Evolutionary conservation across 495 filamentous ascomycete species (phyloP), one percentile per base, ranked within the genome.

Genomic region (Terfezia claveryi): DNA sequence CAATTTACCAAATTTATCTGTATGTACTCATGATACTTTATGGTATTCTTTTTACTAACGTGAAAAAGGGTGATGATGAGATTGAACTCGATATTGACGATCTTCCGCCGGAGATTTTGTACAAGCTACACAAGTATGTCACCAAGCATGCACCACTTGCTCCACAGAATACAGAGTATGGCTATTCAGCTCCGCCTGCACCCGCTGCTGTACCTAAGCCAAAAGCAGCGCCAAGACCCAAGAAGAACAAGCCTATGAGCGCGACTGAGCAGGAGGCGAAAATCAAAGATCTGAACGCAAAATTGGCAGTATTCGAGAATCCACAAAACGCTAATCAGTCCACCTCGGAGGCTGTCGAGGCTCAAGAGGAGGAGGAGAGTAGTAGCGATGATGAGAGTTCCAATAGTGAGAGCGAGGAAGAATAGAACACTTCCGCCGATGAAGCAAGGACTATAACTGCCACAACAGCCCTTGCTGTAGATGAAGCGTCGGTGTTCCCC

Each of bases 231-330:
- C 67, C 75, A 8, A 20, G 50, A 12, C 76, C 82, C 14, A 94
- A 93, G 73, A 98, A 98, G 75, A 94, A 98, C 70, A 96, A 95
- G 74, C 91, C 91, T 0, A 98, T 96, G 91, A 89, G 82, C 72
- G 89, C 87, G 68, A 72, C 70, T 20, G 89, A 98, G 69, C 91
- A 98, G 68, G 87, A 95, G 64, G 78, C 80, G 9, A 82, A 81
- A 60, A 93, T 98, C 64, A 76, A 79, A 53, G 76, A 83, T 68
- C 77, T 98, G 10, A 55, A 65, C 27, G 57, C 60, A 38, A 66
- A 58, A 23, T 53, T 66, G 12, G 55, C 62, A 12, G 57, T 51
- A 37, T 65, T 65, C 51, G 60, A 65, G 12, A 65, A 65, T 49
- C 63, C 63, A 16, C 17, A 20, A 46, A 20, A 14, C 4, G 8